Evolutionary conservation across 2,329 filamentous ascomycete genomes (phyloP).

Genomic region (Lasiodiplodia hormozganensis): DNA sequence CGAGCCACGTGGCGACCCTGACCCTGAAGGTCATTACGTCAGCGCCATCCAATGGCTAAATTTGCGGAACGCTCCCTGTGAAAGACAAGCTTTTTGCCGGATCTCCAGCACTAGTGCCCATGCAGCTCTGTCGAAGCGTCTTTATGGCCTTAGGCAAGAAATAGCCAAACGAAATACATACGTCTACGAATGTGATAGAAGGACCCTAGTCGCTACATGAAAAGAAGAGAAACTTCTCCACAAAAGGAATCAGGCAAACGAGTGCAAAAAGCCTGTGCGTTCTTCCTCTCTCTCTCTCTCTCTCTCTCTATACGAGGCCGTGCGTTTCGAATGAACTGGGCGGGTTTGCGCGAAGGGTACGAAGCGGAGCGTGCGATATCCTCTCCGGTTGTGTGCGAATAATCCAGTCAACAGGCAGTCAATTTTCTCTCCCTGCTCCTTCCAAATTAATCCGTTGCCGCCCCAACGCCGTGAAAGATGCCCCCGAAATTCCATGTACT

Average conservation of each 20-base stretch:
- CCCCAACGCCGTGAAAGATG: constrained; percentile 17
- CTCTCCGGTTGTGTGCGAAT: neutral
- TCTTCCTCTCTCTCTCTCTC: neutral
- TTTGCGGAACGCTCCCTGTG: neutral
- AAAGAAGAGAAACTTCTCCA: neutral
- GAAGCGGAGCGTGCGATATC: neutral
- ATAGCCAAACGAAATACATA: constrained; percentile 20
- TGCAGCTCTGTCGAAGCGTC: neutral
- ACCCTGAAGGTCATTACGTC: neutral
- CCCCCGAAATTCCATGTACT: constrained; percentile 13
- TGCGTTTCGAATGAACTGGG: neutral
- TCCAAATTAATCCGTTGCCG: neutral
- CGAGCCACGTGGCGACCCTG: neutral
- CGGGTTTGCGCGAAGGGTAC: constrained; percentile 1
- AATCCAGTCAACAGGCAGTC: constrained; percentile 15
- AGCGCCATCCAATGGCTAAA: neutral
- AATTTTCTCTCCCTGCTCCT: neutral
- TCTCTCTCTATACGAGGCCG: neutral
- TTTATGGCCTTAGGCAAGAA: neutral
- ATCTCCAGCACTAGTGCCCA: neutral
- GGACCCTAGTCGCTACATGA: constrained; percentile 15
- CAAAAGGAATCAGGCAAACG: constrained; percentile 10
- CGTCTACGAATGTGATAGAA: constrained; percentile 11
- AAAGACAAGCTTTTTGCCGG: neutral
- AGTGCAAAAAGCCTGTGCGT: neutral